Base-by-base conservation (phyloP, 257 asterid genomes). In the Craterostigma plantagineum region DNA sequence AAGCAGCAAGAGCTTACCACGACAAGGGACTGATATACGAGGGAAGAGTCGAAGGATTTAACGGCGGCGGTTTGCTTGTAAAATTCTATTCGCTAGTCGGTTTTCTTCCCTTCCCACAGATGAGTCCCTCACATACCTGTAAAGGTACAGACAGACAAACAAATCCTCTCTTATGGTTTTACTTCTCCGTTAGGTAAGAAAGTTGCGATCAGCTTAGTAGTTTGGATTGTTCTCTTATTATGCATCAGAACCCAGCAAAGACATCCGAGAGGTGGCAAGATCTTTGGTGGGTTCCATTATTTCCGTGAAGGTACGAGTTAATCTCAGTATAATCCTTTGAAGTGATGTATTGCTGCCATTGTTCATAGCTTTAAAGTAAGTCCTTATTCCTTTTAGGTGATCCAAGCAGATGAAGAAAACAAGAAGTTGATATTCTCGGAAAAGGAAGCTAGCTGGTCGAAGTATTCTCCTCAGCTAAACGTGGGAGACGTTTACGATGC, bases 51-150 rank as follows among this genome's bases (percentile, higher is more conserved):
- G 98, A 74, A 62, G 81, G 91, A 54, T 79, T 56, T 62, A 82
- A 82, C 40, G 65, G 74, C 44, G 95, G 95, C 16, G 98, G 98
- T 43, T 67, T 87, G 69, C 77, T 83, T 34, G 61, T 87, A 54
- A 85, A 78, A 51, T 82, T 87, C 61, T 69, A 59, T 53, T 87
- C 95, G 43, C 78, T 87, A 36, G 52, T 79, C 37, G 98, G 95
- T 35, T 87, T 87, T 69, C 95, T 87, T 38, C 98, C 98, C 16
- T 87, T 63, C 50, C 92, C 93, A 8, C 93, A 66, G 53, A 45
- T 87, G 73, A 75, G 93, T 65, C 95, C 98, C 37, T 57, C 64
- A 3, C 72, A 87, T 53, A 64, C 76, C 33, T 82, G 92, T 69
- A 79, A 69, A 82, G 98, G 98, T 87, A n/a, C n/a, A n/a, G n/a